Percentiles rank a stretch among this genome's conserved stretches.
Evolutionary conservation across 257 asterid species (phyloP).

Genomic region (Ehretia macrophylla): DNA sequence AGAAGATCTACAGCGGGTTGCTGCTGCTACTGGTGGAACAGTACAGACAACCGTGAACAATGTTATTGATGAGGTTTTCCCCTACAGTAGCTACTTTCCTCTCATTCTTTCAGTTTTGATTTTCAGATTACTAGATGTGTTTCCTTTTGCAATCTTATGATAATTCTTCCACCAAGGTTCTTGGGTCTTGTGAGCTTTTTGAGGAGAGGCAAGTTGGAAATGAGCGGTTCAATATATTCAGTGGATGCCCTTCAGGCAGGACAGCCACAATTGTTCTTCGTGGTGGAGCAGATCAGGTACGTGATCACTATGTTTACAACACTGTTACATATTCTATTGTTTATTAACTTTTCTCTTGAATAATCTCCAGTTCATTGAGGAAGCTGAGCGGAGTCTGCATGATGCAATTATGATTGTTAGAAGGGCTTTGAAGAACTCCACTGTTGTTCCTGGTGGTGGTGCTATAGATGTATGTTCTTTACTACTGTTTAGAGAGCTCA

Average conservation of each 20-base stretch:
- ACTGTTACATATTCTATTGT: neutral
- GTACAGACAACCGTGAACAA: constrained; percentile 91
- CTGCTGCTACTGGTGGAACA: constrained; percentile 87
- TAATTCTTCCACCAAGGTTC: constrained; percentile 42
- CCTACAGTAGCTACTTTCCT: constrained; percentile 14
- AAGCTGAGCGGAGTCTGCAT: constrained; percentile 70
- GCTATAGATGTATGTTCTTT: constrained; percentile 67
- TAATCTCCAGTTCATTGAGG: constrained; percentile 49
- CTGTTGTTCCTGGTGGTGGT: constrained; percentile 90
- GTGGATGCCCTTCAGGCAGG: constrained; percentile 84
- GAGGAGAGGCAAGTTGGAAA: constrained; percentile 97
- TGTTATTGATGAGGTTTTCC: constrained; percentile 68
- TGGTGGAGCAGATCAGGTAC: constrained; percentile 97
- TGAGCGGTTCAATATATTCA: constrained; percentile 87
- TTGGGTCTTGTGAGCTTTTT: constrained; percentile 69
- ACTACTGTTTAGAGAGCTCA: neutral
- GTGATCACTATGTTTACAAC: constrained; percentile 3
- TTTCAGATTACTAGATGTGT: neutral
- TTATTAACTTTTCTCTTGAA: constrained; percentile 24
- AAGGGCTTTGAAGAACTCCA: constrained; percentile 85
- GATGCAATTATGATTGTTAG: constrained; percentile 82
- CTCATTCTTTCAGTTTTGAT: neutral
- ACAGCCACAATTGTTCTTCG: constrained; percentile 96
- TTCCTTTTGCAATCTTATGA: neutral
- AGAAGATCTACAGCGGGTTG: constrained; percentile 83